Evolutionary conservation across 805 yeast genomes (phyloP).

Genomic region (Starmerella ratchasimensis): DNA sequence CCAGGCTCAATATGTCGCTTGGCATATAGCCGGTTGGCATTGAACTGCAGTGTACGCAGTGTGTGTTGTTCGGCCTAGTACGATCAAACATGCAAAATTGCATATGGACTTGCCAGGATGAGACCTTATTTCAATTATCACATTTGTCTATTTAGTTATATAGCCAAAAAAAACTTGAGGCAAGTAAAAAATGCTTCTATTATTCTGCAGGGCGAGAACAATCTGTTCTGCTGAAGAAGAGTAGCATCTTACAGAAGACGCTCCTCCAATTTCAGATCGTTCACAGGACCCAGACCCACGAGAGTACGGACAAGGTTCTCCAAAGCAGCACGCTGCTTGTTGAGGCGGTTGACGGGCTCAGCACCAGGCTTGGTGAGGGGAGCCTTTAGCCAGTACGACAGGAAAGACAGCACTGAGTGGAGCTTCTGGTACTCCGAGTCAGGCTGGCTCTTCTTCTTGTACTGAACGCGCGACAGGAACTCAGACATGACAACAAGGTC

Average conservation of each 20-base stretch:
- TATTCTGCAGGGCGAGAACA: conserved; percentile 4
- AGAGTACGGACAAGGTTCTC: conserved; percentile 82
- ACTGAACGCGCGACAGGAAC: conserved; percentile 73
- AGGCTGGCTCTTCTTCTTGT: conserved; percentile 42
- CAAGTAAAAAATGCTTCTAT: not conserved
- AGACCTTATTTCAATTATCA: conserved; percentile 2
- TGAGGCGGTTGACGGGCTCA: conserved; percentile 82
- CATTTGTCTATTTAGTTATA: not conserved
- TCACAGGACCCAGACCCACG: conserved; percentile 79
- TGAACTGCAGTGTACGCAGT: too few species aligned
- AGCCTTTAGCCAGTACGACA: conserved; percentile 93
- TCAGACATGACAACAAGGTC: conserved; percentile 85
- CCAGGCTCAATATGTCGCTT: too few species aligned
- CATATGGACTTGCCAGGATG: not conserved
- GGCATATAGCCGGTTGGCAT: too few species aligned
- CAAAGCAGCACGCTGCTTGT: conserved; percentile 84
- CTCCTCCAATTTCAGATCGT: conserved; percentile 90
- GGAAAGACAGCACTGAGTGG: conserved; percentile 74
- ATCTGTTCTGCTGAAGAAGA: conserved; percentile 16
- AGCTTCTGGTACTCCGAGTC: conserved; percentile 44
- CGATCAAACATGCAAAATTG: too few species aligned
- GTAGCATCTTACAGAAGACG: conserved; percentile 34
- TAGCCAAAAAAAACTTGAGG: not conserved
- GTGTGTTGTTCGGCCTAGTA: too few species aligned
- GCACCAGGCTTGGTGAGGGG: conserved; percentile 86